A percentile compares a stretch with the other conserved stretches of the same genome.
Conservation (phyloP, 2,329 filamentous ascomycete genomes). For the Phaeosphaeria sp. region DNA sequence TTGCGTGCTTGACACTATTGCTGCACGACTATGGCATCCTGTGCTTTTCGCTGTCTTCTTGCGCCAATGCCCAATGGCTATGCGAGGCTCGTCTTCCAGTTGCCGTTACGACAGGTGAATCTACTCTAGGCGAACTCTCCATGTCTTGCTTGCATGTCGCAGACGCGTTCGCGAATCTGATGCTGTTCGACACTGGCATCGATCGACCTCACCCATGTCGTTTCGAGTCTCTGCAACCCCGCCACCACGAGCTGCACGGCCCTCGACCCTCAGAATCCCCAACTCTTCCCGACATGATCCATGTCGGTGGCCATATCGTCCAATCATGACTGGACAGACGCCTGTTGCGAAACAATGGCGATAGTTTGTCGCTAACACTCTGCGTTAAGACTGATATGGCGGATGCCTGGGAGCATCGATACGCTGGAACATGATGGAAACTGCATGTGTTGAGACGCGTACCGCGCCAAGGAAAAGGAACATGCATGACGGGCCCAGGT, state of each 20-base stretch:
- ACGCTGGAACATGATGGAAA: background rate
- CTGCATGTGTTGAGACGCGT: background rate
- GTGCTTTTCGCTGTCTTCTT: constrained; percentile 20
- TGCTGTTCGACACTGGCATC: background rate
- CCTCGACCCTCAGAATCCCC: constrained; percentile 8
- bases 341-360: background rate
- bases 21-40: constrained; percentile 15
- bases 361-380: background rate
- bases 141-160: background rate
- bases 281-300: background rate
- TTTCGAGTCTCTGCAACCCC: constrained; percentile 15
- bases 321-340: background rate
- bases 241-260: constrained; percentile 15
- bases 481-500: background rate
- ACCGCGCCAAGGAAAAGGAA: background rate
- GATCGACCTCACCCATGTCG: constrained; percentile 13
- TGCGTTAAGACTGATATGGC: background rate
- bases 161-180: background rate
- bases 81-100: background rate
- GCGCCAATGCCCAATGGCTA: constrained; percentile 17
- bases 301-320: background rate
- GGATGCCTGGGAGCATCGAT: background rate
- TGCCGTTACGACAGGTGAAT: constrained; percentile 21
- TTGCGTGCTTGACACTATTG: constrained; percentile 27
- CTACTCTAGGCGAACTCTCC: background rate